A percentile compares a stretch with the other conserved stretches of the same genome.
Conservation (phyloP, 139 green algal species). For the Tetraselmis striata region DNA sequence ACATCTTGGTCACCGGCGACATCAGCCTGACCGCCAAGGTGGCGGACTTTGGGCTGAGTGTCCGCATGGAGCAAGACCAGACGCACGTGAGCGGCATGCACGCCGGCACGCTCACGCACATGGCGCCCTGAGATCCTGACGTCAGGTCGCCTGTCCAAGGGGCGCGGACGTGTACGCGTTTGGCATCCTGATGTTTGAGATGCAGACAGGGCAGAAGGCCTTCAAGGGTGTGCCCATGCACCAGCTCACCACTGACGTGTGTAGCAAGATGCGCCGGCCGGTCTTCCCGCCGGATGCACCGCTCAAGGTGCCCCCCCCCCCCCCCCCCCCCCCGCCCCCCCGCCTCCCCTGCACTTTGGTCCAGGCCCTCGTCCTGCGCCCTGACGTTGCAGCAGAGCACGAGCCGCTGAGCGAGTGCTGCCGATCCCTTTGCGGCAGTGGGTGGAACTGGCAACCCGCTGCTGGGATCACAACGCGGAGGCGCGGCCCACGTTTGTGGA, state of each 20-base stretch:
- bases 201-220: not conserved
- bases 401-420: too few species aligned
- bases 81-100: constrained; percentile 11
- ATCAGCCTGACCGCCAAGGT: constrained; percentile 15
- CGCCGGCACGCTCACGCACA: constrained; percentile 26
- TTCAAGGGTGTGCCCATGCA: not conserved
- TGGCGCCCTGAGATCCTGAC: constrained; percentile 18
- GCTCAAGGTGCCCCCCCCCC: not conserved
- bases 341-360: too few species aligned
- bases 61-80: constrained; percentile 13
- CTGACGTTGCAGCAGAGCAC: too few species aligned
- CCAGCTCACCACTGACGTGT: not conserved
- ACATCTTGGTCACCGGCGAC: not conserved
- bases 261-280: not conserved
- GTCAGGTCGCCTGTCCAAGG: not conserved
- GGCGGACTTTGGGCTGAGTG: constrained; percentile 25
- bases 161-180: not conserved
- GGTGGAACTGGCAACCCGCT: not conserved
- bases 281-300: not conserved
- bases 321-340: too few species aligned
- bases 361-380: too few species aligned
- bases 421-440: not conserved
- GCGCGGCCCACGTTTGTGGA: not conserved
- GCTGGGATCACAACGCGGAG: not conserved
- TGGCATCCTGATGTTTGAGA: not conserved